These are phyloP conservation scores for Pyrenopolyporus hunteri DNA, from an alignment of 495 filamentous ascomycete genomes.

Conservation along the genomic window DNA sequence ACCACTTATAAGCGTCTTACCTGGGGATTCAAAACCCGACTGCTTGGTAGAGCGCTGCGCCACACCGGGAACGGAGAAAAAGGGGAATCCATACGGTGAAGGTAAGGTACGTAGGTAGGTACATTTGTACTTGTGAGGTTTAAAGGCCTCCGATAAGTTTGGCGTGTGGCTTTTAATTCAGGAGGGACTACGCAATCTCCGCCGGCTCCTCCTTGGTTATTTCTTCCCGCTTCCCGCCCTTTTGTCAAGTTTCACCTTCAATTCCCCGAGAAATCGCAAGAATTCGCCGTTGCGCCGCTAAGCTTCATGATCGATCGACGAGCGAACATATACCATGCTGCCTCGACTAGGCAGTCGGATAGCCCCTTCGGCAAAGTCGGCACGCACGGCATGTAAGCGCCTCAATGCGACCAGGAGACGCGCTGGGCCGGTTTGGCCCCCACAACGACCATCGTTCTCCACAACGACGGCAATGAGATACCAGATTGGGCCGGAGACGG, in stretches of 20 bases:
- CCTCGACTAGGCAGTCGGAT: conserved; percentile 16
- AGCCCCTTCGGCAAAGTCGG: conserved; percentile 20
- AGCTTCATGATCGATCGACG: conserved; percentile 17
- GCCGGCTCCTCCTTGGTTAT: neutral
- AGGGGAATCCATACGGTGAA: too few relatives aligned
- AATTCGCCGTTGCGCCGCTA: neutral
- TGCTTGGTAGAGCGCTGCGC: neutral
- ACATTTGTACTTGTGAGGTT: neutral
- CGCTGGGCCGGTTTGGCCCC: conserved; percentile 22
- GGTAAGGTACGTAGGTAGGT: neutral
- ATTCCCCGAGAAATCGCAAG: conserved; percentile 9
- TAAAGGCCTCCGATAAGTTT: conserved; percentile 7
- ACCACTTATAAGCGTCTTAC: too few relatives aligned
- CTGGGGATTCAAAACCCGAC: too few relatives aligned
- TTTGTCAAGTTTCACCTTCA: neutral
- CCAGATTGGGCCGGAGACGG: conserved; percentile 32
- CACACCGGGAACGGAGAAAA: neutral
- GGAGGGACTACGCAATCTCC: conserved; percentile 12
- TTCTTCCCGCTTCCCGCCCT: conserved; percentile 10
- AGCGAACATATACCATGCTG: conserved; percentile 13
- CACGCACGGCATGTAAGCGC: conserved; percentile 8
- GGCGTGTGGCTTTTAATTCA: conserved; percentile 14
- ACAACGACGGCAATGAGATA: conserved; percentile 19
- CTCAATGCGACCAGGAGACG: conserved; percentile 29
- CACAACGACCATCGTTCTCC: conserved; percentile 30